Evolutionary conservation across 768 basidiomycete species (phyloP).

Genomic region (Candolleomyces aberdarensis): DNA sequence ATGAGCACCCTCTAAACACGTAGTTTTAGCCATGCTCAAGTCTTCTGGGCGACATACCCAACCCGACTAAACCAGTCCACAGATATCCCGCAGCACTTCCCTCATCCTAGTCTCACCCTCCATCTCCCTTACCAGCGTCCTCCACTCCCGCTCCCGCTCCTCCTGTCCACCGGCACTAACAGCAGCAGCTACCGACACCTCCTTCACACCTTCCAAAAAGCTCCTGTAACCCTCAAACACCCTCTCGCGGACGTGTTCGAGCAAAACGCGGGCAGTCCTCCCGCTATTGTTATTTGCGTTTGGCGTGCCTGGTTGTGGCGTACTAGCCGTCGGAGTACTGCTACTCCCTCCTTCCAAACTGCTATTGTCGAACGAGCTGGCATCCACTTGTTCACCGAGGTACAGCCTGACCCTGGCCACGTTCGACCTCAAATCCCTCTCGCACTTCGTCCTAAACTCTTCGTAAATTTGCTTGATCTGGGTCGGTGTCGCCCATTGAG

Average conservation of each 20-base stretch:
- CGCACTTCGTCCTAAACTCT: constrained; percentile 52
- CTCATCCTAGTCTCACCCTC: constrained; percentile 34
- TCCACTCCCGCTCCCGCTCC: constrained; percentile 24
- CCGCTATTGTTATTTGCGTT: constrained; percentile 39
- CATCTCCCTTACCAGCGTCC: constrained; percentile 35
- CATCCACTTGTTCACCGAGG: constrained; percentile 40
- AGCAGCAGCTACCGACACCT: constrained; percentile 14
- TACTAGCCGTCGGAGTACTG: neutral
- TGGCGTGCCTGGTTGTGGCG: neutral
- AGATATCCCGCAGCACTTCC: constrained; percentile 7
- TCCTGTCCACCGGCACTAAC: constrained; percentile 18
- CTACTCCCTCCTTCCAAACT: neutral
- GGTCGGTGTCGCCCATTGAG: constrained; percentile 33
- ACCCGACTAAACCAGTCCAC: neutral
- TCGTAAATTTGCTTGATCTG: constrained; percentile 42
- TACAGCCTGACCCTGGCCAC: constrained; percentile 68
- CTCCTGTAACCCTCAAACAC: constrained; percentile 74
- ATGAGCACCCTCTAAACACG: too few species aligned
- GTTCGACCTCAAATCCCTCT: constrained; percentile 51
- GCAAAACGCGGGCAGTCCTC: constrained; percentile 71
- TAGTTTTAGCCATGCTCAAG: too few species aligned
- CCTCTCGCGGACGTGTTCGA: constrained; percentile 73
- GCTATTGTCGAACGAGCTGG: neutral
- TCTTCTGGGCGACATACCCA: too few species aligned
- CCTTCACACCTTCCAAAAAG: constrained; percentile 36